Conservation (phyloP, 148 eudicot genomes). For the Diospyros lotus region DNA sequence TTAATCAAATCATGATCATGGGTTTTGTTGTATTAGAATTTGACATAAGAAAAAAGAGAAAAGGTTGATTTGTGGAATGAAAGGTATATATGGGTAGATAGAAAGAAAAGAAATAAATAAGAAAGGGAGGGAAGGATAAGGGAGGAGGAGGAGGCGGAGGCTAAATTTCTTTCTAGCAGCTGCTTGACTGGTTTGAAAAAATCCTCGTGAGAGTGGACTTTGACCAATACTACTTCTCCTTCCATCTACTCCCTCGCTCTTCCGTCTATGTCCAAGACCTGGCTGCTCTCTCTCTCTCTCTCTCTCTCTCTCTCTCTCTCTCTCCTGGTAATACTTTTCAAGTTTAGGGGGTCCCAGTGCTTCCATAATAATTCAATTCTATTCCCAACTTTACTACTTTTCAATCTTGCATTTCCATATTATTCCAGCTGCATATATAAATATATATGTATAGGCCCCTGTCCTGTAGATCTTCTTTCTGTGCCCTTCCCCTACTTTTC, state of each 20-base stretch:
- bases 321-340: not conserved
- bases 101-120: no score
- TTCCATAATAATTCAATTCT: not conserved
- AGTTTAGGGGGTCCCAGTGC: not conserved
- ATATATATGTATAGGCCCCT: no score
- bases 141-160: not conserved
- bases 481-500: constrained; percentile 16
- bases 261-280: not conserved
- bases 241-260: no score
- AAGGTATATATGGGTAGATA: no score
- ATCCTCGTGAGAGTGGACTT: constrained; percentile 16
- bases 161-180: constrained; percentile 14
- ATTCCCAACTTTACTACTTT: not conserved
- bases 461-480: not conserved
- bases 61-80: no score
- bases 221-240: constrained; percentile 26
- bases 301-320: not conserved
- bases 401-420: constrained; percentile 6
- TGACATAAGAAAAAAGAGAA: no score
- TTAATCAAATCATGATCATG: no score
- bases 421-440: no score
- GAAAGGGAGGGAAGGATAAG: no score
- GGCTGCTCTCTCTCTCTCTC: not conserved
- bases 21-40: no score
- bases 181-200: constrained; percentile 27